phyloP scores from a whole-genome alignment of 73 alveolate genomes.

The Breviolum minutum region DNA sequence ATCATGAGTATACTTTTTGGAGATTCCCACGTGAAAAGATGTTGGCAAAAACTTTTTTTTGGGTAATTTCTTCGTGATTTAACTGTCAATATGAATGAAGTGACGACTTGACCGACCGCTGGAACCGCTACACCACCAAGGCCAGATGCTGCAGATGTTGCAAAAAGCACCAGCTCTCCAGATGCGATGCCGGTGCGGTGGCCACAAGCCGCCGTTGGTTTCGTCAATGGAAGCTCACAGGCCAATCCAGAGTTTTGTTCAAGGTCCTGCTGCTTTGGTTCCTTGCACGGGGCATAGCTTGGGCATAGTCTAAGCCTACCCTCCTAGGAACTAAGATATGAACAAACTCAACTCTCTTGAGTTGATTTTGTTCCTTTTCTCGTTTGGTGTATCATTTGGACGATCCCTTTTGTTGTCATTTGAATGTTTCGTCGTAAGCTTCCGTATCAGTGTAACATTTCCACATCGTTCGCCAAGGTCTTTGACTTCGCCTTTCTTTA shows the following conservation, averaged over 20 bases:
- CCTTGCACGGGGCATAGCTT: conserved; percentile 18
- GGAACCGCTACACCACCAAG: not conserved
- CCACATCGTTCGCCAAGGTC: not conserved
- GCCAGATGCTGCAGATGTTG: too few species aligned
- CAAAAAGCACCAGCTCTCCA: not conserved
- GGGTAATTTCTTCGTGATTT: not conserved
- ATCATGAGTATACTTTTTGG: too few species aligned
- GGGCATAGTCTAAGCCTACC: not conserved
- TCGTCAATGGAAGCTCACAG: not conserved
- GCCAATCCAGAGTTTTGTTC: not conserved
- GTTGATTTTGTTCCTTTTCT: not conserved
- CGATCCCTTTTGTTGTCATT: too few species aligned
- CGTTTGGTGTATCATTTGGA: not conserved
- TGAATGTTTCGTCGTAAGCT: too few species aligned
- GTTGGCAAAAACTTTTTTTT: too few species aligned
- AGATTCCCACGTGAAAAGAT: too few species aligned
- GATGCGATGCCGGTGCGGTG: conserved; percentile 48
- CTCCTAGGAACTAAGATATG: not conserved
- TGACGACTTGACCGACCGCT: too few species aligned
- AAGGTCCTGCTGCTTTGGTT: conserved; percentile 59
- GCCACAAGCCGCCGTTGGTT: too few species aligned
- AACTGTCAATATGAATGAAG: not conserved
- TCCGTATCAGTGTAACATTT: too few species aligned
- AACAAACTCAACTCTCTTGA: not conserved
- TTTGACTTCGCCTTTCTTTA: conserved; percentile 14